Evolutionary conservation across 495 filamentous ascomycete species (phyloP), one percentile per base, ranked within the genome.

Genomic region (Umbilicaria muhlenbergii): DNA sequence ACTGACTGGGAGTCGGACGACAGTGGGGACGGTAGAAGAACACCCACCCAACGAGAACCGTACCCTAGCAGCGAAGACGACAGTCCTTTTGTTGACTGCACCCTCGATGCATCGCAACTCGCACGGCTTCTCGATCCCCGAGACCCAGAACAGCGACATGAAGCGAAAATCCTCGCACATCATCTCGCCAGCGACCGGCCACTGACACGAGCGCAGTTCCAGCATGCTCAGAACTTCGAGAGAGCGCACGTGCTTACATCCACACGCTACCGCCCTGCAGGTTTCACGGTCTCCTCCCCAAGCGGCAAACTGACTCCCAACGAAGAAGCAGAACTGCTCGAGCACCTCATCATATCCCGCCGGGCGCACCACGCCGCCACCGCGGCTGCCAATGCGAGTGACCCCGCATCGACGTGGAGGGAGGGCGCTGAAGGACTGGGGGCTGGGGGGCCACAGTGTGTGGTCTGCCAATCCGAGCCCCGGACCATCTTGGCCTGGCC

Each of bases 401-500:
- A 43, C 53, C 0, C 53, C 19, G 55, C 45, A 7, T 51, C 58
- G 8, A 69, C 73, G 0, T 88, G 82, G 74, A 68, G 74, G 21
- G 69, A 68, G 2, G 82, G 83, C 3, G 81, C 74, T 0, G 77
- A 74, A 10, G 80, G 81, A 1, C 71, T 89, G 49, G 84, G 80
- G 2, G 66, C 70, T 1, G 74, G 75, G 38, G 86, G 89, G 0
- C 88, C 87, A 3, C 80, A 83, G 41, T 98, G 91, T 56, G 91
- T 95, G 1, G 83, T 98, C 4, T 98, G 91, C 54, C 91, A 96
- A 56, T 75, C 75, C 19, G 73, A 68, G n/a, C 82, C 87, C 14
- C 72, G 91, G 17, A 94, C 82, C 4, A 81, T 96, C 40, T 81
- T 98, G 43, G 81, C 93, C 3, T 96, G 92, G 92, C 91, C 91